phyloP scores from a whole-genome alignment of 2,329 filamentous ascomycete genomes.

The Drechslerella dactyloides region DNA sequence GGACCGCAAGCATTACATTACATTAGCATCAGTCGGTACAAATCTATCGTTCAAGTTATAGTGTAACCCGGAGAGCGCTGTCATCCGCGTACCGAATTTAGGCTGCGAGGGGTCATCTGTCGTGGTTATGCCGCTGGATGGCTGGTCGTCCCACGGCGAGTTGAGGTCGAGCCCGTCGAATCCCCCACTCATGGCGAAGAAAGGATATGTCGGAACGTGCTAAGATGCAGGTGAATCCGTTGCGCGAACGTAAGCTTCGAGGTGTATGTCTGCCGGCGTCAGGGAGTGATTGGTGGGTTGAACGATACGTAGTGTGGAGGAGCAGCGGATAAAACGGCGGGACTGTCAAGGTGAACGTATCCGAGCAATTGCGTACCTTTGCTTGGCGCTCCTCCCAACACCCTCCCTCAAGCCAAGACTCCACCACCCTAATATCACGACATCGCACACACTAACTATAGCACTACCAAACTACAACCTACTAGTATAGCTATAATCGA shows the following conservation, averaged over 20 bases:
- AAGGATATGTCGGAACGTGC: background rate
- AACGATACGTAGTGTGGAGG: background rate
- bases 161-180: slow-evolving; percentile 48
- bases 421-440: background rate
- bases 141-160: slow-evolving; percentile 50
- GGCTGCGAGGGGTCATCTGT: slow-evolving; percentile 8
- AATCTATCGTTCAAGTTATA: background rate
- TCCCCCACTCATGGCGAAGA: slow-evolving; percentile 48
- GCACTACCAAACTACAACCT: no score
- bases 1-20: background rate
- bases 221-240: slow-evolving; percentile 4
- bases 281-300: background rate
- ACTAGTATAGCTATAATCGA: no score
- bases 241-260: slow-evolving; percentile 6
- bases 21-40: slow-evolving; percentile 1
- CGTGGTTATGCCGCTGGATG: slow-evolving; percentile 27
- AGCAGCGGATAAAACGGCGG: background rate
- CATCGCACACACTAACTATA: background rate
- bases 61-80: background rate
- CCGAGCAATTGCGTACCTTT: slow-evolving; percentile 49
- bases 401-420: no score
- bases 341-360: slow-evolving; percentile 2
- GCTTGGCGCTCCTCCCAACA: slow-evolving; percentile 30
- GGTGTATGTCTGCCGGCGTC: background rate
- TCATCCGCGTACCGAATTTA: slow-evolving; percentile 25